Conservation (phyloP, 1,284 basidiomycete species). For the Bondarzewia mesenterica region DNA sequence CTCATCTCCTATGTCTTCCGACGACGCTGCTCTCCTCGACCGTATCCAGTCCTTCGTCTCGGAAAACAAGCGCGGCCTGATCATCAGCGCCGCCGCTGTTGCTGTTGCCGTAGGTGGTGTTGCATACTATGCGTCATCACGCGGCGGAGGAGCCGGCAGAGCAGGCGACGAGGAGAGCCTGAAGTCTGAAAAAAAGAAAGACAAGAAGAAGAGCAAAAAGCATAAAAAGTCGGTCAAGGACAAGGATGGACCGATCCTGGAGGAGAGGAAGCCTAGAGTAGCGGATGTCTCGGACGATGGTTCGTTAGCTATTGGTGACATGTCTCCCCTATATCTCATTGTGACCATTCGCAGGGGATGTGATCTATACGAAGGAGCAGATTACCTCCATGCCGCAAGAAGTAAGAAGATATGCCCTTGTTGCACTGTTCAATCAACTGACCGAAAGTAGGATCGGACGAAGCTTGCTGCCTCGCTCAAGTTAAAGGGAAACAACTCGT, state of each 20-base stretch:
- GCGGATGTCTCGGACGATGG: conserved; percentile 28
- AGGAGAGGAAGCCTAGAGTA: conserved; percentile 48
- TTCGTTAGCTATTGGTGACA: conserved; percentile 17
- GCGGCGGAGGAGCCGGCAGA: conserved; percentile 23
- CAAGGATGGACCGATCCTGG: conserved; percentile 64
- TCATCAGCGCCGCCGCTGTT: conserved; percentile 63
- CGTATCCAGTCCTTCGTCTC: conserved; percentile 64
- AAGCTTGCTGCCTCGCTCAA: conserved; percentile 79
- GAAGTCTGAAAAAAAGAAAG: conserved; percentile 48
- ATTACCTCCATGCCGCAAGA: conserved; percentile 49
- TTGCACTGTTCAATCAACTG: not conserved
- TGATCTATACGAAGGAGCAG: conserved; percentile 41
- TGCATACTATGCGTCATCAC: conserved; percentile 67
- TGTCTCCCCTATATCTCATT: conserved; percentile 12
- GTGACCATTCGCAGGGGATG: conserved; percentile 22
- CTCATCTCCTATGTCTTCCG: conserved; percentile 24
- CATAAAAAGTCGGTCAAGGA: conserved; percentile 45
- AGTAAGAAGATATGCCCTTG: conserved; percentile 18
- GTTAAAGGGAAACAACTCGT: conserved; percentile 84
- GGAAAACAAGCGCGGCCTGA: conserved; percentile 65
- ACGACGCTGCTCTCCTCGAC: conserved; percentile 36
- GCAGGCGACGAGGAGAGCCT: conserved; percentile 42
- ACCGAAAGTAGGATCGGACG: conserved; percentile 54
- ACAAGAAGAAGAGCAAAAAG: conserved; percentile 47
- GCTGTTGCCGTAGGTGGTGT: conserved; percentile 69